These are phyloP conservation scores for Puccinellia tenuiflora DNA, from an alignment of 176 grass and related monocot species.

Conservation along the genomic window DNA sequence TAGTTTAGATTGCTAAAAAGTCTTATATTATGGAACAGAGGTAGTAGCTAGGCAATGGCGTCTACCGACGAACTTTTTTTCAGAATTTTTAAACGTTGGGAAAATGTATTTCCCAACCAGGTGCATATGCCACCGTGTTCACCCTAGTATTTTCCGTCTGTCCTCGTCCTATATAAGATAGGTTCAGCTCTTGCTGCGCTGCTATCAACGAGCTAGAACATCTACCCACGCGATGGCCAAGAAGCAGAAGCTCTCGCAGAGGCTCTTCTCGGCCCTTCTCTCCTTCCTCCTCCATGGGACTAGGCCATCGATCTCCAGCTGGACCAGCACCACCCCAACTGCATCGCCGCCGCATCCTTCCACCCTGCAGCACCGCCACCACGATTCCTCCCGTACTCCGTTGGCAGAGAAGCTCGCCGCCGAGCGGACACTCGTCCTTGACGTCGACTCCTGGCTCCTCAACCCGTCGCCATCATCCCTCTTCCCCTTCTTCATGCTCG, in stretches of 20 bases:
- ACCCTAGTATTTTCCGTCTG: too few species aligned
- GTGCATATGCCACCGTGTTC: too few species aligned
- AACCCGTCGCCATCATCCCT: constrained; percentile 4
- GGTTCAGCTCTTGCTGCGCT: not conserved
- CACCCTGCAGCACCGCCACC: not conserved
- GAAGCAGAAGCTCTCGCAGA: constrained; percentile 7
- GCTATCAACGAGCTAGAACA: not conserved
- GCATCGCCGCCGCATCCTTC: not conserved
- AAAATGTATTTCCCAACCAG: too few species aligned
- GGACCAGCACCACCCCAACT: not conserved
- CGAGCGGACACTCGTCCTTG: constrained; percentile 9
- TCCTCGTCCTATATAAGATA: not conserved
- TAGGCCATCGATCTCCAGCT: not conserved
- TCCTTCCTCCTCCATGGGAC: constrained; percentile 8
- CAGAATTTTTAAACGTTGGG: too few species aligned
- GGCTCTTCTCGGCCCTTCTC: constrained; percentile 22
- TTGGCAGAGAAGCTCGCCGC: not conserved
- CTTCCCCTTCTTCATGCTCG: constrained; percentile 87
- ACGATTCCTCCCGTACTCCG: not conserved
- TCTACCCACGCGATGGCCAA: constrained; percentile 16
- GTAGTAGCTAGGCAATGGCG: too few species aligned
- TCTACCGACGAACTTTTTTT: too few species aligned
- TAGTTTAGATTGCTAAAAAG: too few species aligned
- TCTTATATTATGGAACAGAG: too few species aligned
- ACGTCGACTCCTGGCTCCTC: constrained; percentile 37